Conservation (phyloP, 1,284 basidiomycete genomes). For the Heterobasidion occidentale region DNA sequence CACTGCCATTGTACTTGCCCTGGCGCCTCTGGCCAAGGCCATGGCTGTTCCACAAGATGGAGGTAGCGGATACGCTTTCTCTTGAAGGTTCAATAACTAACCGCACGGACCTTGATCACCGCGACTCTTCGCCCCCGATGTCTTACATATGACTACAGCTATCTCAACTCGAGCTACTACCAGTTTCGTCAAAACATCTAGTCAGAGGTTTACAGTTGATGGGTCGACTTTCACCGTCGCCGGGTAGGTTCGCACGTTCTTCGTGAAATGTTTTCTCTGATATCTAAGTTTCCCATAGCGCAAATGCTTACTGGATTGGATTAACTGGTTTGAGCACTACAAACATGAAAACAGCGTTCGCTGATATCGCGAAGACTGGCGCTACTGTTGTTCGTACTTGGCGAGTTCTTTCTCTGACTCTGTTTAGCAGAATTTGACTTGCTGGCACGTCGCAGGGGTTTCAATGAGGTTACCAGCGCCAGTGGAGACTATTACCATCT, state of each 20-base stretch:
- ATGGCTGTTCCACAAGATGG: too few relatives aligned
- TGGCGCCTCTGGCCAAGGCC: too few relatives aligned
- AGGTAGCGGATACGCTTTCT: too few relatives aligned
- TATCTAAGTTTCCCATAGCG: background rate
- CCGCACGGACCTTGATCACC: too few relatives aligned
- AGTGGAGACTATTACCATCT: conserved; percentile 37
- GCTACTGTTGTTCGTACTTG: conserved; percentile 53
- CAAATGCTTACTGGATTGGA: conserved; percentile 48
- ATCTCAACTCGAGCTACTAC: conserved; percentile 18
- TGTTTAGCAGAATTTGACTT: background rate
- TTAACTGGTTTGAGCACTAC: conserved; percentile 28
- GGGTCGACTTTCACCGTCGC: conserved; percentile 41
- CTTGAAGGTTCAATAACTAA: too few relatives aligned
- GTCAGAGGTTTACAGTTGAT: conserved; percentile 43
- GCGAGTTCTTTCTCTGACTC: conserved; percentile 21
- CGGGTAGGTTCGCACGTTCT: conserved; percentile 22
- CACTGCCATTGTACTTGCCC: too few relatives aligned
- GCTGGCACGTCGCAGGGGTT: conserved; percentile 36
- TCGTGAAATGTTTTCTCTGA: too few relatives aligned
- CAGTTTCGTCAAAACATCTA: conserved; percentile 43
- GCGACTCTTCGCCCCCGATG: too few relatives aligned
- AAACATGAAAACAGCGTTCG: conserved; percentile 38
- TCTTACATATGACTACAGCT: too few relatives aligned
- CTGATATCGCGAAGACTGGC: conserved; percentile 46
- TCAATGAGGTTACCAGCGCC: conserved; percentile 54